Evolutionary conservation across 2,329 filamentous ascomycete genomes (phyloP), one percentile per base, ranked within the genome.

Genomic region (Sporothrix globosa): DNA sequence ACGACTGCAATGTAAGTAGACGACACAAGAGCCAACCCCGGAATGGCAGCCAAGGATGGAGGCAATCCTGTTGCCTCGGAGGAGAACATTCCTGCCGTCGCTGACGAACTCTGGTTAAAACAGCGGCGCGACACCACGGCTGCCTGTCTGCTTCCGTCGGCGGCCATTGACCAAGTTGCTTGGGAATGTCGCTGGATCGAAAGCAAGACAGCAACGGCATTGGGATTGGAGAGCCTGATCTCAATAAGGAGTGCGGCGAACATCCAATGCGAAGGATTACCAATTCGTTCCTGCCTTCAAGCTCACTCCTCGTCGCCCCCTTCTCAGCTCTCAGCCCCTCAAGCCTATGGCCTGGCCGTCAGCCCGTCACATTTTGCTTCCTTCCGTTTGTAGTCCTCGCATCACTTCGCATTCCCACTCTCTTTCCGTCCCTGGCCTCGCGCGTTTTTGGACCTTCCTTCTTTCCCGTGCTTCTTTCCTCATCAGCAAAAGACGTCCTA

Each of bases 61-160:
- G 19, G 60, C 60, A 63, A n/a, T 30, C 60, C 61, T 44, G 17
- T 34, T 27, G 27, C 46, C 24, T 10, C 46, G 63, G 63, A 53
- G 63, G 44, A 34, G 17, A 52, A 19, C 60, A 65, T 65, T 65
- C 60, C 60, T 50, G 14, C 17, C 61, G 50, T 14, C 17, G 46
- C 44, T 50, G 44, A n/a, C 46, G 61, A 34, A 50, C 61, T 65
- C 63, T 66, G 46, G 46, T 46, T 53, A n/a, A 34, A 65, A 6
- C 41, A 52, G 24, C 44, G 50, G 24, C 14, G 19, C 41, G 34
- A 34, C n/a, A 13, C 19, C 24, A 19, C 21, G 46, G 46, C 63
- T 17, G 46, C 19, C 63, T 39, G 52, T 52, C 27, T n/a, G 13
- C 19, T 11, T 14, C 58, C 21, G n/a, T 19, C 17, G 19, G 5